Evolutionary conservation across 345 rosid species (phyloP).

Genomic region (Mallotus nudiflorus): DNA sequence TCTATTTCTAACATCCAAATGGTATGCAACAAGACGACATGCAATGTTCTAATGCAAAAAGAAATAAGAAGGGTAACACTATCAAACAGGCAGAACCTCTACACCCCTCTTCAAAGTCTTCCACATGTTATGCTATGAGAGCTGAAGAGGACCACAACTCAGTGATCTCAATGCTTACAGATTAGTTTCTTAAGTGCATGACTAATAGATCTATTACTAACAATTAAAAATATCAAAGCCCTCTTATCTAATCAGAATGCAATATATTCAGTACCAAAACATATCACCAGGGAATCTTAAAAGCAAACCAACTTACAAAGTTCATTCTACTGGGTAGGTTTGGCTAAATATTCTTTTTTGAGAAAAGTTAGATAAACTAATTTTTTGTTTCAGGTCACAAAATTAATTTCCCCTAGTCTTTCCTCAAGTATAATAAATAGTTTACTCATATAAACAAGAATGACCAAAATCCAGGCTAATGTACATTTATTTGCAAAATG

Average conservation of each 20-base stretch:
- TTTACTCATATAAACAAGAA: too few relatives aligned
- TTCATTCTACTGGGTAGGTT: too few relatives aligned
- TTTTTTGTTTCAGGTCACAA: too few relatives aligned
- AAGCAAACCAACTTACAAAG: neutral
- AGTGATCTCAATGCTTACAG: neutral
- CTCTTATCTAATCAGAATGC: neutral
- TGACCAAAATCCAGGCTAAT: too few relatives aligned
- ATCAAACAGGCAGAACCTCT: neutral
- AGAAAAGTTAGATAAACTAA: too few relatives aligned
- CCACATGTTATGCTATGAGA: neutral
- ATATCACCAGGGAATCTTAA: neutral
- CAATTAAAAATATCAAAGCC: neutral
- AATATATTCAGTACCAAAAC: neutral
- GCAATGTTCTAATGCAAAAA: too few relatives aligned
- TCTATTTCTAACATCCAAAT: conserved; percentile 27
- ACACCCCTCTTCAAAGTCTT: neutral
- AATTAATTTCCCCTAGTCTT: too few relatives aligned
- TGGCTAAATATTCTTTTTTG: too few relatives aligned
- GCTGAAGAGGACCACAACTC: neutral
- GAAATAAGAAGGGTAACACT: neutral
- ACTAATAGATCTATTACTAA: neutral
- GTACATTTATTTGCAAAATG: too few relatives aligned
- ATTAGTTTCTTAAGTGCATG: neutral
- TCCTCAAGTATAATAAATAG: too few relatives aligned
- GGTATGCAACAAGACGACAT: neutral